Evolutionary conservation across 1,284 basidiomycete genomes (phyloP).

Genomic region (Phaffia rhodozyma): DNA sequence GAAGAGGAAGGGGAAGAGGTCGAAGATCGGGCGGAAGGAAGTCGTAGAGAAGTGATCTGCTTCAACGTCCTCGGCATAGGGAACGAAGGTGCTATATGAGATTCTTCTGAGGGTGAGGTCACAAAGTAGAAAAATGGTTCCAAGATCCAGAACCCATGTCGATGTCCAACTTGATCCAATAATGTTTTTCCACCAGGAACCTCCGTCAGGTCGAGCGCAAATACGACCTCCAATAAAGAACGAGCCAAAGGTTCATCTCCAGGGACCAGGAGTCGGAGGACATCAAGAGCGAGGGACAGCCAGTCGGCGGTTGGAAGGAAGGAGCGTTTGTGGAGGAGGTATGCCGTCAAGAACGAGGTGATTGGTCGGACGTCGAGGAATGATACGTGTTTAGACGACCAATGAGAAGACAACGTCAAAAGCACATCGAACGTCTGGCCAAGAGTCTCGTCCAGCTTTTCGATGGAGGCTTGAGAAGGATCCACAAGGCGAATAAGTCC

Average conservation of each 20-base stretch:
- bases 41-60: constrained; percentile 36
- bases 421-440: neutral
- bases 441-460: neutral
- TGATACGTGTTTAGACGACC: neutral
- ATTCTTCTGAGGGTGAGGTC: constrained; percentile 30
- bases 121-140: constrained; percentile 36
- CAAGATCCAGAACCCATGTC: constrained; percentile 31
- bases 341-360: constrained; percentile 5
- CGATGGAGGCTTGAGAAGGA: neutral
- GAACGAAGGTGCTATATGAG: constrained; percentile 28
- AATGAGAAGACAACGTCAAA: neutral
- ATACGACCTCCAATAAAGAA: constrained; percentile 30
- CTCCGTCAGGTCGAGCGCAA: constrained; percentile 24
- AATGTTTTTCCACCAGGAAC: neutral
- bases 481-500: constrained; percentile 1
- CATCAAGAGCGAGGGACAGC: constrained; percentile 20
- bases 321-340: neutral
- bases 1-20: neutral
- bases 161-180: constrained; percentile 22
- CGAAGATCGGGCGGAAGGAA: constrained; percentile 23
- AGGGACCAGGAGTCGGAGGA: constrained; percentile 23
- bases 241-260: constrained; percentile 35
- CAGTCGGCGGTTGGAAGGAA: constrained; percentile 6
- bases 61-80: constrained; percentile 34
- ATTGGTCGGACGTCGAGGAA: neutral